These are phyloP conservation scores for Trichoderma asperelloides DNA, from an alignment of 495 filamentous ascomycete genomes.

Conservation along the genomic window DNA sequence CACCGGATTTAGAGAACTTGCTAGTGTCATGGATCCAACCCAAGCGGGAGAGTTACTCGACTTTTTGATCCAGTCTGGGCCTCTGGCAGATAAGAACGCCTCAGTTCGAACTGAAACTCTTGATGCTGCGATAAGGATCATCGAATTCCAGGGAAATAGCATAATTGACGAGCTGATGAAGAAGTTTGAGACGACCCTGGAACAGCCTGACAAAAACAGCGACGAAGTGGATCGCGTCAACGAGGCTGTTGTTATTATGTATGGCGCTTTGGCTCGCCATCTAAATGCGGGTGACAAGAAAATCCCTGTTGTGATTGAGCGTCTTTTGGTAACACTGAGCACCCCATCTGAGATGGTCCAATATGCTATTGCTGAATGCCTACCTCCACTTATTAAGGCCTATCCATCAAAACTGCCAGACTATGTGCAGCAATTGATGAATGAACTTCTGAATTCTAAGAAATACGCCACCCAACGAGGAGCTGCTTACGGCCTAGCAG, in stretches of 20 bases:
- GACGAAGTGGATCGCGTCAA: conserved; percentile 78
- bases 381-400: conserved; percentile 79
- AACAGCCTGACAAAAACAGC: conserved; percentile 68
- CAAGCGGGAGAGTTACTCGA: conserved; percentile 67
- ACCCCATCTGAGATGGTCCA: conserved; percentile 97
- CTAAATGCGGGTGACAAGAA: conserved; percentile 73
- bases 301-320: conserved; percentile 73
- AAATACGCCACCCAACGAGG: conserved; percentile 85
- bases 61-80: conserved; percentile 77
- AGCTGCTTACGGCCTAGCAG: conserved; percentile 89
- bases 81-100: conserved; percentile 68
- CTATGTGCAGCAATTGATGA: conserved; percentile 72
- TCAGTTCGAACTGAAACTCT: conserved; percentile 82
- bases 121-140: conserved; percentile 77
- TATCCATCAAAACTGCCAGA: conserved; percentile 64
- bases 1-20: conserved; percentile 73
- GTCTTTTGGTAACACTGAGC: conserved; percentile 73
- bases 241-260: conserved; percentile 94
- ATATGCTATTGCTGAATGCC: conserved; percentile 86
- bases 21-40: conserved; percentile 53
- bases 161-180: conserved; percentile 87
- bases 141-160: conserved; percentile 65
- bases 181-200: conserved; percentile 76
- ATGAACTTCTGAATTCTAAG: conserved; percentile 72
- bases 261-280: conserved; percentile 85